Base-by-base conservation (phyloP, 2,329 filamentous ascomycete species). In the Aspergillus ochraceoroseus region DNA sequence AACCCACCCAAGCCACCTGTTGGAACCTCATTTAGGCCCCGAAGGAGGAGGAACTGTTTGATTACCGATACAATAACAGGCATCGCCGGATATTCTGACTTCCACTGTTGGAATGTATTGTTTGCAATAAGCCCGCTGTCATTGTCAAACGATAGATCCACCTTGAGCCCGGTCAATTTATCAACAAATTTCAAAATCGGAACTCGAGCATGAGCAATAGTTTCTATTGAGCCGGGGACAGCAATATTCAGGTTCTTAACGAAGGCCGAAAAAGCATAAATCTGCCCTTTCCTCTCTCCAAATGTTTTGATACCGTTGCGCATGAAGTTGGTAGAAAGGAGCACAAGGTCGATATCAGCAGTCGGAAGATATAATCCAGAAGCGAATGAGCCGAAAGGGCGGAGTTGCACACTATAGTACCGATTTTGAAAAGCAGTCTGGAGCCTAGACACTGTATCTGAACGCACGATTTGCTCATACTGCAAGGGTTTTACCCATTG, bases 141-240 rank as follows among this genome's bases (percentile, higher is more conserved):
- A 58, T 95, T 96, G 66, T 98, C 90, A 59, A 98, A 95, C 0
- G 89, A 96, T 8, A 98, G 77, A 60, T 98, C 92, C 8, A 96
- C 84, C 52, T 85, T 86, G 38, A 98, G 70, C 8, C 81, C 82
- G 1, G 89, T 95, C 38, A 75, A 56, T 39, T 70, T 73, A 58
- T 98, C 92, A 30, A 87, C 75, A 57, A 86, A 96, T 63, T 98
- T 98, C 65, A 96, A 79, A 38, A 98, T 79, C 0, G 92, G 92
- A 2, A 98, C 89, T 55, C 85, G 87, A 14, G 92, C 89, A 49
- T 74, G 72, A 1, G 75, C 57, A 51, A 98, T 87, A 22, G 83
- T 73, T 52, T 85, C 76, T 20, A 88, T 72, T 2, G 77, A 73
- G 5, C 73, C 68, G 1, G 70, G 58, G 11, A 76, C 70, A 1